Evolutionary conservation across 768 basidiomycete species (phyloP).

Genomic region (Chalciporus pseudorubinellus): DNA sequence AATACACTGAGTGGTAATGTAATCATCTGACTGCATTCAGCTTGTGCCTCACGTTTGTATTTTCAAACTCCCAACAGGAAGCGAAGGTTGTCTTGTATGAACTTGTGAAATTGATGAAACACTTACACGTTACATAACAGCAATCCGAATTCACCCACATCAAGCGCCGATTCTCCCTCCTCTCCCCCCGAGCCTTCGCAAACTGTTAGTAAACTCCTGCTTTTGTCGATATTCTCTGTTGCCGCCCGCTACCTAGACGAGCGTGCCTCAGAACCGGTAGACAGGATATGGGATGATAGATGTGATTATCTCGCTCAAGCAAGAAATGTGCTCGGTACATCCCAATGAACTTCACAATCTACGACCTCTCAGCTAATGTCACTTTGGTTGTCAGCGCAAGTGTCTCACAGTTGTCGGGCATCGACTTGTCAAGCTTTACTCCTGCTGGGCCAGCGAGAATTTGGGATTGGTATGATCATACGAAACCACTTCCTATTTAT

Average conservation of each 20-base stretch:
- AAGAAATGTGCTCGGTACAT: conserved; percentile 59
- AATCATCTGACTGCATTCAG: neutral
- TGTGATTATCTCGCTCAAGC: conserved; percentile 63
- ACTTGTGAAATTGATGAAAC: neutral
- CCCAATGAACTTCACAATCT: neutral
- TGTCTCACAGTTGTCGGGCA: conserved; percentile 64
- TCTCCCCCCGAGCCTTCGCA: conserved; percentile 51
- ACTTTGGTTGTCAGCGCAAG: conserved; percentile 43
- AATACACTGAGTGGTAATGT: conserved; percentile 54
- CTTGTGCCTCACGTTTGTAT: conserved; percentile 3
- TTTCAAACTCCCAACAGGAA: conserved; percentile 20
- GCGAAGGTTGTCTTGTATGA: conserved; percentile 13
- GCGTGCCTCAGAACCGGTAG: conserved; percentile 41
- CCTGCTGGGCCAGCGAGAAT: conserved; percentile 78
- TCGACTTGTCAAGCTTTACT: conserved; percentile 81
- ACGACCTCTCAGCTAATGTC: neutral
- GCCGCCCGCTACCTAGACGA: conserved; percentile 70
- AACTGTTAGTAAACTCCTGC: conserved; percentile 61
- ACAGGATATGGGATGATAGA: conserved; percentile 72
- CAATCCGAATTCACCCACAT: conserved; percentile 35
- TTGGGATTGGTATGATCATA: conserved; percentile 63
- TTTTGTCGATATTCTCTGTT: conserved; percentile 80
- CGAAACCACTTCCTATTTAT: neutral
- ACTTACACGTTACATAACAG: conserved; percentile 28
- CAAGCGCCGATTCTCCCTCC: conserved; percentile 11